A percentile compares a stretch with the other conserved stretches of the same genome.
phyloP scores from a whole-genome alignment of 805 yeast genomes.

The Candida ulmi region DNA sequence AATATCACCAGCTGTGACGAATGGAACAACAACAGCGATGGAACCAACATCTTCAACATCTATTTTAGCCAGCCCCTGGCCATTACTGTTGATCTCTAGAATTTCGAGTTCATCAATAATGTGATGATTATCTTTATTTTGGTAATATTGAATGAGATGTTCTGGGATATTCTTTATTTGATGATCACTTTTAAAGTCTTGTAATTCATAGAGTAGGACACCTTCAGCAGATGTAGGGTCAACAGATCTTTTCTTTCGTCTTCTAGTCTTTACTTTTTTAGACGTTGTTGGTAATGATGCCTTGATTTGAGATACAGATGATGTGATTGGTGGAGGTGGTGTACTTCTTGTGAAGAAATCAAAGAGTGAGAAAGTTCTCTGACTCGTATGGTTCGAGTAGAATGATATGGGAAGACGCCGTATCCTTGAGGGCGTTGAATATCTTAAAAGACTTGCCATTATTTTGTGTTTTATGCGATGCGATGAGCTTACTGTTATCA shows the following conservation, averaged over 20 bases:
- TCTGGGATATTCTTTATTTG: conserved; percentile 3
- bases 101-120: conserved; percentile 48
- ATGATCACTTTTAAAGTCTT: neutral
- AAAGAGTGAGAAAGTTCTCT: neutral
- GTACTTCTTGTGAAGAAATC: neutral
- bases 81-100: conserved; percentile 48
- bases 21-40: conserved; percentile 76
- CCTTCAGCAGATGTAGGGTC: conserved; percentile 9
- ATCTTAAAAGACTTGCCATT: neutral
- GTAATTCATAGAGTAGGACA: conserved; percentile 4
- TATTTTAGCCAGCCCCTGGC: conserved; percentile 76
- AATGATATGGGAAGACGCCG: neutral
- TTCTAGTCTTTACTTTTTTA: neutral
- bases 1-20: conserved; percentile 76
- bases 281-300: too few species aligned
- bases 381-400: neutral
- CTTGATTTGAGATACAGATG: neutral
- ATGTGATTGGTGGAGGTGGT: neutral
- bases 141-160: conserved; percentile 3
- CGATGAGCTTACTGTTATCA: too few species aligned
- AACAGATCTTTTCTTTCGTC: neutral
- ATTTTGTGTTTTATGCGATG: too few species aligned
- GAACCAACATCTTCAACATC: conserved; percentile 30
- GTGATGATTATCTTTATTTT: conserved; percentile 1
- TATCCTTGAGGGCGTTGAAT: neutral